Percentiles rank a stretch among this genome's conserved stretches.
Conservation (phyloP, 352 stramenopile species). For the Phytophthora brassicae region DNA sequence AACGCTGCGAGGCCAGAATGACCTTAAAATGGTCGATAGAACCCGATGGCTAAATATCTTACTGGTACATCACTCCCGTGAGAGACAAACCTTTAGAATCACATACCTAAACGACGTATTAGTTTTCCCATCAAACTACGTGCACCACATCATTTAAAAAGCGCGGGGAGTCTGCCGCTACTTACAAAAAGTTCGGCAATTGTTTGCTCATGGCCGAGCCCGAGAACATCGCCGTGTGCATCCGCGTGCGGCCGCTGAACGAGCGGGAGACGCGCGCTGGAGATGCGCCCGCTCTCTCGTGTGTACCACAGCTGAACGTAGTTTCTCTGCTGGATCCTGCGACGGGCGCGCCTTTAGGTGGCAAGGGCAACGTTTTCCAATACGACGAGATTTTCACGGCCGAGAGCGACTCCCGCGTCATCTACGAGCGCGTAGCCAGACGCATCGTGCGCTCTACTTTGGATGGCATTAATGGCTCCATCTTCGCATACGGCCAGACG, state of each 20-base stretch:
- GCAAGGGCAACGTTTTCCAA: constrained; percentile 75
- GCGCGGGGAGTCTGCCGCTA: background rate
- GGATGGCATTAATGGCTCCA: constrained; percentile 79
- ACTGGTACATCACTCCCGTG: background rate
- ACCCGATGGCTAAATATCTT: background rate
- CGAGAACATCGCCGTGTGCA: constrained; percentile 84
- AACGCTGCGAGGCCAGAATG: background rate
- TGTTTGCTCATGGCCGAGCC: constrained; percentile 21
- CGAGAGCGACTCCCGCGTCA: constrained; percentile 43
- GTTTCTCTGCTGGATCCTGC: constrained; percentile 57
- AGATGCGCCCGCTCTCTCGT: constrained; percentile 50
- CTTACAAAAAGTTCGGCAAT: constrained; percentile 3
- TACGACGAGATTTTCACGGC: constrained; percentile 82
- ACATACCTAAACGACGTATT: too few relatives aligned
- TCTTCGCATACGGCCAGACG: constrained; percentile 98
- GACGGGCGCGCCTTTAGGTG: constrained; percentile 48
- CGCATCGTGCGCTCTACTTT: constrained; percentile 79
- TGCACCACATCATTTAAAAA: background rate
- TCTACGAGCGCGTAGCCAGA: constrained; percentile 64
- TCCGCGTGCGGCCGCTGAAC: constrained; percentile 79
- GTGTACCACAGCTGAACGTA: constrained; percentile 43
- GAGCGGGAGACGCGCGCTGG: constrained; percentile 56
- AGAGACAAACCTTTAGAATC: too few relatives aligned
- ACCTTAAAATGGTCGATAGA: background rate
- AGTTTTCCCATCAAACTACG: background rate